A percentile compares a stretch with the other conserved stretches of the same genome.
These are phyloP conservation scores for Cylindricascospora bacillispora DNA, from an alignment of 1,139 yeast genomes.

Conservation along the genomic window DNA sequence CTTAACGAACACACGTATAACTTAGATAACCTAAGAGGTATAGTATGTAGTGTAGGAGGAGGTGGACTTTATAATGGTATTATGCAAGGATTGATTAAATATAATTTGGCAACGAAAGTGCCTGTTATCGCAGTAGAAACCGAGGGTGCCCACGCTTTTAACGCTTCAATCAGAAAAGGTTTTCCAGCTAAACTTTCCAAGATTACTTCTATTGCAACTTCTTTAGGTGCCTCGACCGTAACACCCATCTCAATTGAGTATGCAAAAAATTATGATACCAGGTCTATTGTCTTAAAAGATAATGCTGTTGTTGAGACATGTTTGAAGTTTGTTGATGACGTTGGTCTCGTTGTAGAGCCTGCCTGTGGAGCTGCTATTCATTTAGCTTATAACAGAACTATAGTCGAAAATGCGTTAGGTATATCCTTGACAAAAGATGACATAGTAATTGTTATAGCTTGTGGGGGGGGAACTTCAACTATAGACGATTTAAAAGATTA, in stretches of 20 bases:
- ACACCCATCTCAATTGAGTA: constrained; percentile 34
- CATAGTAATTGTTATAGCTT: constrained; percentile 43
- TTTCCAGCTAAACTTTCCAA: constrained; percentile 31
- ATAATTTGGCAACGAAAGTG: constrained; percentile 26
- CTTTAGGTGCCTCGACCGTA: constrained; percentile 45
- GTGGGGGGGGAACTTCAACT: constrained; percentile 45
- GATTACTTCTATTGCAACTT: constrained; percentile 41
- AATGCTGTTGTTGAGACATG: constrained; percentile 39
- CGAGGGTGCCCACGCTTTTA: constrained; percentile 41
- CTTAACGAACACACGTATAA: constrained; percentile 15
- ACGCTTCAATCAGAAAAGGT: constrained; percentile 33
- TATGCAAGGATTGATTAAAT: constrained; percentile 36
- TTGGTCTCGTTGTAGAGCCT: constrained; percentile 45
- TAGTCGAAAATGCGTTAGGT: constrained; percentile 25
- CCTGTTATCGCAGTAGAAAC: constrained; percentile 46
- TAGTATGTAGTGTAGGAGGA: constrained; percentile 58
- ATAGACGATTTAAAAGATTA: constrained; percentile 15
- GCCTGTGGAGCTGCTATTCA: constrained; percentile 63
- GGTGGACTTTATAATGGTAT: constrained; percentile 58
- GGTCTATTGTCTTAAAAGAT: constrained; percentile 39
- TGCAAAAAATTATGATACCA: constrained; percentile 28
- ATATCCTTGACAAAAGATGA: constrained; percentile 31
- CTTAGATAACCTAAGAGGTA: constrained; percentile 33
- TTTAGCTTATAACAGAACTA: constrained; percentile 30
- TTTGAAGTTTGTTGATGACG: constrained; percentile 34